These are phyloP conservation scores for Sequoiadendron giganteum DNA, from an alignment of 75 land plant species.

Conservation along the genomic window DNA sequence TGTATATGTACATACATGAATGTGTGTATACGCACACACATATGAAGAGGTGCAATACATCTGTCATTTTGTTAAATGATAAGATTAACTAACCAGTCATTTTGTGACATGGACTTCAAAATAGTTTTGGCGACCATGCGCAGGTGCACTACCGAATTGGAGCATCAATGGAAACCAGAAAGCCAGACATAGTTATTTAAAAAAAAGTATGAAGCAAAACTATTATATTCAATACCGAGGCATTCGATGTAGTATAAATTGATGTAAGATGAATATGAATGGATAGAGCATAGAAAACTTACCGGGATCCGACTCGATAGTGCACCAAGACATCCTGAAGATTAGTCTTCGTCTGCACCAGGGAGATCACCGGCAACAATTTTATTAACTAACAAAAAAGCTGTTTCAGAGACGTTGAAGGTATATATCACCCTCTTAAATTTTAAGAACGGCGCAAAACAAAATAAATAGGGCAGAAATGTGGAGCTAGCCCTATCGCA, in stretches of 20 bases:
- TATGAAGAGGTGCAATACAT: too few relatives aligned
- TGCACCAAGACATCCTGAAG: conserved; percentile 65
- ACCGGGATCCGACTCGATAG: conserved; percentile 75
- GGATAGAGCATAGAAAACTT: neutral
- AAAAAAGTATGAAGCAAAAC: neutral
- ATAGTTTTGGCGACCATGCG: neutral
- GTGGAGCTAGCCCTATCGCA: too few relatives aligned
- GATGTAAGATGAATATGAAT: neutral
- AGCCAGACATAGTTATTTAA: neutral
- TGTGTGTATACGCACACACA: neutral
- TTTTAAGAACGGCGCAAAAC: too few relatives aligned
- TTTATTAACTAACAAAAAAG: neutral
- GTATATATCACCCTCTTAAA: too few relatives aligned
- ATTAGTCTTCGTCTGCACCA: neutral
- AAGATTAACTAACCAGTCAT: too few relatives aligned
- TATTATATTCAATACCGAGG: neutral
- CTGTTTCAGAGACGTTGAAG: neutral
- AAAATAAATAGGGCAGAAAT: too few relatives aligned
- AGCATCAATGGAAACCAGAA: neutral
- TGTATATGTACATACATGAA: too few relatives aligned
- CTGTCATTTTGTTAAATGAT: neutral
- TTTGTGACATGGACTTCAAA: neutral
- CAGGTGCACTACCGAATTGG: neutral
- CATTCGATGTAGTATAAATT: neutral
- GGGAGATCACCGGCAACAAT: neutral